Evolutionary conservation across 2,329 filamentous ascomycete genomes (phyloP), one percentile per base, ranked within the genome.

Genomic region (Microcera coccophila): DNA sequence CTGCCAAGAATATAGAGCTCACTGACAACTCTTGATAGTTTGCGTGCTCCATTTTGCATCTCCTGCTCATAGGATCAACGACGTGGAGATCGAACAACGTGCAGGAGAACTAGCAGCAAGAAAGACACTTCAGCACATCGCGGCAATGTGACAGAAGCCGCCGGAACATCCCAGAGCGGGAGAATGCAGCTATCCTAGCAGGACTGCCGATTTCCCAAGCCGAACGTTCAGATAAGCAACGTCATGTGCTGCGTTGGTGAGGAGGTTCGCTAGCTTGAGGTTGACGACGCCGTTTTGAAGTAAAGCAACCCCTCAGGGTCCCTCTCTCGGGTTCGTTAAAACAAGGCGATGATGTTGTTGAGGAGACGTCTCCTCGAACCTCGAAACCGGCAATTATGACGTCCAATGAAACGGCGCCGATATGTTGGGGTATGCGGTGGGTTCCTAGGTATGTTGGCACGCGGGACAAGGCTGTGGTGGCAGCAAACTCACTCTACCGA

Each of bases 201-300:
- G 22, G 12, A 26, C 12, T 26, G 22, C 22, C 22, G 7, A 26
- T 26, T 26, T 26, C 3, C 74, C 76, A 0, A 75, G 72, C 14
- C 68, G 67, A 5, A 78, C 74, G 11, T 66, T 70, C 0, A 66
- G 53, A 49, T 76, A 68, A 21, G 56, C 55, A 48, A 69, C 68
- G 42, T 68, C 64, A 55, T 75, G 65, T 4, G 73, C 73, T 18
- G 70, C 62, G 24, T 60, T 51, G 32, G 75, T 45, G 4, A 45
- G 51, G 31, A 67, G 48, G 37, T 58, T 61, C 2, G 73, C 63
- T 5, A 75, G 75, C 10, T 76, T 47, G 4, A 50, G 48, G 32
- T 78, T 63, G 12, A 12, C 12, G 7, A 12, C 22, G 22, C 22
- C 22, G 22, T 26, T 26, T 26, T n/a, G n/a, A n/a, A n/a, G n/a